Percentiles rank a stretch among this genome's conserved stretches.
These are phyloP conservation scores for Bruguiera hainesii DNA, from an alignment of 441 rosid species.

Conservation along the genomic window DNA sequence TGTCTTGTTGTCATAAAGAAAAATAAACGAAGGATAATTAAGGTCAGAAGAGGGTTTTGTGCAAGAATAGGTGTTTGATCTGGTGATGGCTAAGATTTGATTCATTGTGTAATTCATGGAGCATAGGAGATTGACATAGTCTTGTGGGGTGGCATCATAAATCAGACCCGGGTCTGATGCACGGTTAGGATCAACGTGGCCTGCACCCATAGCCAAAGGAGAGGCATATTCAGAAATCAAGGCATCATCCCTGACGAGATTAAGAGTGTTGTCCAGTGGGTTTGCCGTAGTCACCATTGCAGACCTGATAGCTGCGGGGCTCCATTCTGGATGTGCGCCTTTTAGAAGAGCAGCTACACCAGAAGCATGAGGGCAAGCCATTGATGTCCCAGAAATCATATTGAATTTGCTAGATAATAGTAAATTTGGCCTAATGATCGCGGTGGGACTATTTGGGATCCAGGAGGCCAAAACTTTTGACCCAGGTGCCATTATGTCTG, in stretches of 20 bases:
- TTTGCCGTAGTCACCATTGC: conserved; percentile 78
- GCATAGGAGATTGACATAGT: conserved; percentile 44
- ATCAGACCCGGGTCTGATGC: conserved; percentile 53
- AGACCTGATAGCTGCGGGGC: conserved; percentile 80
- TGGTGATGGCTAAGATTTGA: conserved; percentile 36
- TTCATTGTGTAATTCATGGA: conserved; percentile 36
- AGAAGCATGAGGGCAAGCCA: conserved; percentile 91
- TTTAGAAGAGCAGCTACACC: conserved; percentile 73
- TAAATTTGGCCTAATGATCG: conserved; percentile 12
- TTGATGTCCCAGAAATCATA: conserved; percentile 80
- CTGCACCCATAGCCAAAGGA: conserved; percentile 47
- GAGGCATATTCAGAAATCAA: conserved; percentile 23
- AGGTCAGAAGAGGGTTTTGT: conserved; percentile 35
- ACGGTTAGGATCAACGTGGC: conserved; percentile 43
- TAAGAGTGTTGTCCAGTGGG: conserved; percentile 36
- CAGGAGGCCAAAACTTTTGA: conserved; percentile 74
- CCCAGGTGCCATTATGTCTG: conserved; percentile 80
- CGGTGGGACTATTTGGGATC: conserved; percentile 42
- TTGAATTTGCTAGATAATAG: conserved; percentile 22
- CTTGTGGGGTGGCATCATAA: conserved; percentile 44
- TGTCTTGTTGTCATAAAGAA: conserved; percentile 22
- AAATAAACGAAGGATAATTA: conserved; percentile 52
- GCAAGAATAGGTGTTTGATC: conserved; percentile 31
- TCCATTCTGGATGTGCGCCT: conserved; percentile 53
- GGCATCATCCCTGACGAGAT: conserved; percentile 40